These are phyloP conservation scores for Pseudevernia furfuracea DNA, from an alignment of 495 filamentous ascomycete genomes.

Conservation along the genomic window DNA sequence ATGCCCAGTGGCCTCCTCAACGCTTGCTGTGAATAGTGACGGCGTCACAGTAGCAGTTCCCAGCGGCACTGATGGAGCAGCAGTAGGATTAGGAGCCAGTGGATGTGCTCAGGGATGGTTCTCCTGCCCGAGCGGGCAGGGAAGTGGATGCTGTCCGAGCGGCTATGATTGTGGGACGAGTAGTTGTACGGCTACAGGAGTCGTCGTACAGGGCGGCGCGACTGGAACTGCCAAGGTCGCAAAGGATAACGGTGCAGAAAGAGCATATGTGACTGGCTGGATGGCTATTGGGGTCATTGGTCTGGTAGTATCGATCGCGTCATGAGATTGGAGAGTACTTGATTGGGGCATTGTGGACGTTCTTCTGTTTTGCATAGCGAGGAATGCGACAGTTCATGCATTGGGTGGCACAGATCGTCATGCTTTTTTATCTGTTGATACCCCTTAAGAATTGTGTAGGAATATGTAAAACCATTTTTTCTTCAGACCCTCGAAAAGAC, in stretches of 20 bases:
- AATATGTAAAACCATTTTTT: not conserved
- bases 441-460: not conserved
- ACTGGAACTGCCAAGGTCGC: constrained; percentile 48
- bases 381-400: not conserved
- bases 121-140: constrained; percentile 54
- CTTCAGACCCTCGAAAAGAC: not conserved
- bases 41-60: constrained; percentile 50
- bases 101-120: constrained; percentile 74
- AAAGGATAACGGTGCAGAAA: constrained; percentile 39
- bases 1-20: constrained; percentile 52
- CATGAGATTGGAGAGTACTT: not conserved
- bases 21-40: constrained; percentile 53
- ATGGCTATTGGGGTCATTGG: not conserved
- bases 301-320: not conserved
- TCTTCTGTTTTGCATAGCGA: constrained; percentile 16
- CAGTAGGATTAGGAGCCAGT: constrained; percentile 18
- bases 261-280: not conserved
- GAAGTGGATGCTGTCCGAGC: constrained; percentile 72
- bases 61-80: constrained; percentile 27
- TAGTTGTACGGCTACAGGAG: constrained; percentile 56
- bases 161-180: constrained; percentile 68
- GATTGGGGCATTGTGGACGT: not conserved
- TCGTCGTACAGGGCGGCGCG: constrained; percentile 28
- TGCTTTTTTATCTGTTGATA: not conserved
- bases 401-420: not conserved